phyloP scores from a whole-genome alignment of 1,139 yeast genomes.

The Yamadazyma pseudoaaseri region DNA sequence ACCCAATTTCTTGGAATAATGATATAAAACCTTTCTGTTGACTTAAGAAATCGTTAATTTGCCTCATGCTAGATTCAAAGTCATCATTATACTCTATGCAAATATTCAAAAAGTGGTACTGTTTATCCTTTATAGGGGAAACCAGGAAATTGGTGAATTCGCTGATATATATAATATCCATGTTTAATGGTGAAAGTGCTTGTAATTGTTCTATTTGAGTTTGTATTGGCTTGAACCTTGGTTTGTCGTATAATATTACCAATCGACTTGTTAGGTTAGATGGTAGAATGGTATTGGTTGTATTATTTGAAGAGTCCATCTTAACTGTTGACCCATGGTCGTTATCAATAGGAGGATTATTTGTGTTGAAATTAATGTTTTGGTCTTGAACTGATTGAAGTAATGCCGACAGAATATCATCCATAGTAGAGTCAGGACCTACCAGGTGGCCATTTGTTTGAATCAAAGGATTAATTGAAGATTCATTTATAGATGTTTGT shows the following conservation, averaged over 20 bases:
- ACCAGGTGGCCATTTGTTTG: not conserved
- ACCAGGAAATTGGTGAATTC: conserved; percentile 9
- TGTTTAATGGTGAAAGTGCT: not conserved
- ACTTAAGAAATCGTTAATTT: conserved; percentile 23
- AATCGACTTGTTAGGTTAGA: conserved; percentile 24
- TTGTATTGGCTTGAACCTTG: conserved; percentile 26
- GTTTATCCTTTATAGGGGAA: conserved; percentile 5
- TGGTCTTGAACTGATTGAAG: not conserved
- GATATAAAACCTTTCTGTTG: conserved; percentile 18
- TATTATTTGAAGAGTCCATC: too few species aligned
- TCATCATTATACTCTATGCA: conserved; percentile 35
- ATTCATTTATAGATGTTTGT: not conserved
- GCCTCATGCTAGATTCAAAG: conserved; percentile 24
- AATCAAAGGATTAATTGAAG: not conserved
- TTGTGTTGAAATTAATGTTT: too few species aligned
- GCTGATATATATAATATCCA: conserved; percentile 12
- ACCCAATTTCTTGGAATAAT: conserved; percentile 26
- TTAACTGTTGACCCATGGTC: too few species aligned
- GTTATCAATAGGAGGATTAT: too few species aligned
- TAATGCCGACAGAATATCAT: not conserved
- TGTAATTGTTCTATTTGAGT: conserved; percentile 12
- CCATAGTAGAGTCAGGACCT: not conserved
- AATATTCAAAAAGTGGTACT: conserved; percentile 30
- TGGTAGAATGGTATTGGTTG: too few species aligned
- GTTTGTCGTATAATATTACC: conserved; percentile 32